Percentiles rank a stretch among this genome's conserved stretches.
These are phyloP conservation scores for Termitomyces sp. DNA, from an alignment of 768 basidiomycete species.

Conservation along the genomic window DNA sequence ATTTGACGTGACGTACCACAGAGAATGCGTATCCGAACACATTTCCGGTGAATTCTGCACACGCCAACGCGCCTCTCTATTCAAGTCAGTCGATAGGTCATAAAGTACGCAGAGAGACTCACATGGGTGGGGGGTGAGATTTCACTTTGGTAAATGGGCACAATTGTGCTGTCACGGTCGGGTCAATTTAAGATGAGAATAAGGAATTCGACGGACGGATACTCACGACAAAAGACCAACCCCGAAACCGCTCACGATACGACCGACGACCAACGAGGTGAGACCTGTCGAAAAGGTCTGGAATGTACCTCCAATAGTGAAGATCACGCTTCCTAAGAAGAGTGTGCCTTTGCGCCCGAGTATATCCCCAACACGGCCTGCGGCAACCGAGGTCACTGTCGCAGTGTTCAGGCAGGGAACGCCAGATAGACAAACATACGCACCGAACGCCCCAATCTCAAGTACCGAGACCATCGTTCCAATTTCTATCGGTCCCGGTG, in stretches of 20 bases:
- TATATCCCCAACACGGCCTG: conserved; percentile 82
- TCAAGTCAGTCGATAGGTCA: background rate
- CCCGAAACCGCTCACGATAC: conserved; percentile 82
- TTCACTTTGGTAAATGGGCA: conserved; percentile 88
- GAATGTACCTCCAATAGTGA: conserved; percentile 80
- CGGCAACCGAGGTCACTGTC: conserved; percentile 84
- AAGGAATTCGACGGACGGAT: background rate
- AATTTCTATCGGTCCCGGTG: conserved; percentile 59
- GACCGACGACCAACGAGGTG: conserved; percentile 75
- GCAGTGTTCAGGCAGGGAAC: background rate
- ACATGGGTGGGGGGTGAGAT: conserved; percentile 86
- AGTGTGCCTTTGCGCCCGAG: conserved; percentile 85
- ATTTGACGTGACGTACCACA: conserved; percentile 51
- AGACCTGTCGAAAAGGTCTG: conserved; percentile 83
- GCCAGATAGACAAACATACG: conserved; percentile 12
- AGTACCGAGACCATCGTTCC: conserved; percentile 91
- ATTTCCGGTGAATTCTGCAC: conserved; percentile 89
- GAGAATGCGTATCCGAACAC: conserved; percentile 80
- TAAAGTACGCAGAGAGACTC: background rate
- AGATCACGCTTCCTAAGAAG: conserved; percentile 76
- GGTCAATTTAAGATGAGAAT: too few relatives aligned
- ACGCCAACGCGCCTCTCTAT: conserved; percentile 80
- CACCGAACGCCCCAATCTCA: conserved; percentile 83
- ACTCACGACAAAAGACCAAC: conserved; percentile 86
- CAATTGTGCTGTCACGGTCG: conserved; percentile 57